Evolutionary conservation across 345 rosid genomes (phyloP).

Genomic region (Brassica cretica): DNA sequence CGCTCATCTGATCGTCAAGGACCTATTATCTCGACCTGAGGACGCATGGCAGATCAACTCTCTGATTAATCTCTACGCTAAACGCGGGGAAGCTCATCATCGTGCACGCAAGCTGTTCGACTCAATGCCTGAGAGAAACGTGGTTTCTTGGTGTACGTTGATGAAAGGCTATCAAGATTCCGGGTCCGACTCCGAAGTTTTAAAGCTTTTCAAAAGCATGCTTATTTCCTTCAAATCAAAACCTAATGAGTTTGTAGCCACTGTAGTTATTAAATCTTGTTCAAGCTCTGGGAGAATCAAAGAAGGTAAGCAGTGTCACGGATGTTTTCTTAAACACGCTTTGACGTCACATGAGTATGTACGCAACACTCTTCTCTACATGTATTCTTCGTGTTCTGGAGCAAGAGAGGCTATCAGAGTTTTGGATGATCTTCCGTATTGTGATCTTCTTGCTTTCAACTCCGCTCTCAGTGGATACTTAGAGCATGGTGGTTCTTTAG

Average conservation of each 20-base stretch:
- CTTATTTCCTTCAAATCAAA: conserved; percentile 31
- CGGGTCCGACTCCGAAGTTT: conserved; percentile 52
- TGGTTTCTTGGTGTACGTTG: conserved; percentile 69
- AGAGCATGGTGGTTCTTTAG: conserved; percentile 46
- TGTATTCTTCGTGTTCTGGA: conserved; percentile 52
- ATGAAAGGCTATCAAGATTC: conserved; percentile 70
- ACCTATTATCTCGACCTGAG: conserved; percentile 17
- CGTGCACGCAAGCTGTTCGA: conserved; percentile 68
- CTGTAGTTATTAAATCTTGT: conserved; percentile 61
- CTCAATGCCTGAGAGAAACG: conserved; percentile 55
- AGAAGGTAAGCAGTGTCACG: conserved; percentile 73
- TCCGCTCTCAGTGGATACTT: conserved; percentile 63
- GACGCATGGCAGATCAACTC: conserved; percentile 43
- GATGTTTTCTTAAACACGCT: conserved; percentile 59
- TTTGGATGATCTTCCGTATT: conserved; percentile 44
- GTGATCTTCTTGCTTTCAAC: conserved; percentile 53
- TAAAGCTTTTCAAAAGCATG: conserved; percentile 58
- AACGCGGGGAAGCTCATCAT: conserved; percentile 40
- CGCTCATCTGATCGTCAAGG: conserved; percentile 50
- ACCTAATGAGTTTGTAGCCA: conserved; percentile 67
- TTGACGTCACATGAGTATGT: conserved; percentile 63
- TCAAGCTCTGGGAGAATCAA: conserved; percentile 40
- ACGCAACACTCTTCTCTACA: conserved; percentile 53
- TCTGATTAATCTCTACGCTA: conserved; percentile 56
- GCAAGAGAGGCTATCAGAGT: conserved; percentile 48